Percentiles rank a stretch among this genome's conserved stretches.
Evolutionary conservation across 73 alveolate species (phyloP).

Genomic region (Diophrys appendiculata): DNA sequence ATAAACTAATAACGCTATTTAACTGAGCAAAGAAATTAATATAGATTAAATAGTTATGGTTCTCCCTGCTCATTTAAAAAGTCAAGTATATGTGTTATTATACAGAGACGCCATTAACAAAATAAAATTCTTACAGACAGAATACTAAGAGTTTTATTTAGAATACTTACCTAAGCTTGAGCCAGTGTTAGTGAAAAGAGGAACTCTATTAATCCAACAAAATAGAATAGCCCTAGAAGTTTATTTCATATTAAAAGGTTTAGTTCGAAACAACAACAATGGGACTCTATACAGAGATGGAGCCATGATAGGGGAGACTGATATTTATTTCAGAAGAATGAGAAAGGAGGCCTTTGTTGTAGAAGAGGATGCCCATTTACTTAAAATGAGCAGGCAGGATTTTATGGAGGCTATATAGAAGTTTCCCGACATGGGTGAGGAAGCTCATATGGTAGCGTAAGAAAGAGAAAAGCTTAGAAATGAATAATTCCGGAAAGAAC

Average conservation of each 20-base stretch:
- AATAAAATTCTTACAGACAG: slow-evolving; percentile 21
- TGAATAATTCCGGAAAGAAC: background rate
- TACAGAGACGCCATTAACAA: slow-evolving; percentile 54
- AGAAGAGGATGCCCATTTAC: slow-evolving; percentile 6
- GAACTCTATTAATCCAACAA: slow-evolving; percentile 11
- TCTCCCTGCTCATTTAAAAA: slow-evolving; percentile 42
- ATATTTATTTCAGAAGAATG: slow-evolving; percentile 36
- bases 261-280: slow-evolving; percentile 19
- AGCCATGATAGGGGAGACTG: slow-evolving; percentile 55
- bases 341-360: slow-evolving; percentile 39
- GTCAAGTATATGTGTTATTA: slow-evolving; percentile 24
- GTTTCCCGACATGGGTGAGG: slow-evolving; percentile 7
- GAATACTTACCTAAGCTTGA: slow-evolving; percentile 31
- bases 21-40: slow-evolving; percentile 19
- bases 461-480: background rate
- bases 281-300: slow-evolving; percentile 24
- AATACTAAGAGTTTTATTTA: slow-evolving; percentile 28
- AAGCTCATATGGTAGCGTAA: background rate
- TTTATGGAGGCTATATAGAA: slow-evolving; percentile 8
- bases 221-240: slow-evolving; percentile 32
- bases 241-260: slow-evolving; percentile 46
- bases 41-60: slow-evolving; percentile 19
- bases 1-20: background rate
- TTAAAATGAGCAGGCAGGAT: slow-evolving; percentile 10
- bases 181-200: slow-evolving; percentile 24